Percentiles rank a stretch among this genome's conserved stretches.
phyloP scores from a whole-genome alignment of 768 basidiomycete genomes.

The Tricholoma bakamatsutake region DNA sequence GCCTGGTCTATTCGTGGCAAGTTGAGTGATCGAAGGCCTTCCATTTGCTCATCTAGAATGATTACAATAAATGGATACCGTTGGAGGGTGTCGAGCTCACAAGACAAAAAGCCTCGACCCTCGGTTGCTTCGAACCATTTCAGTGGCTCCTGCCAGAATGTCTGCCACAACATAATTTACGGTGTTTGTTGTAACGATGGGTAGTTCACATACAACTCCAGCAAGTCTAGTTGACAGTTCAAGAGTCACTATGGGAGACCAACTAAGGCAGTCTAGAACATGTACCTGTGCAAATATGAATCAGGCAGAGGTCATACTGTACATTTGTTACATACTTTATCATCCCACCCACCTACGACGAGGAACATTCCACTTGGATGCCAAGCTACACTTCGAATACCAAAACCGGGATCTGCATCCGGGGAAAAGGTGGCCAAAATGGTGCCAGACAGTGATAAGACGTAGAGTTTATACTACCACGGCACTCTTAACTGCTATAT shows the following conservation, averaged over 20 bases:
- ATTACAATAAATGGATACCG: not conserved
- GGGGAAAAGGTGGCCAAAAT: constrained; percentile 64
- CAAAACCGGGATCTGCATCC: constrained; percentile 74
- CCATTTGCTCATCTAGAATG: constrained; percentile 56
- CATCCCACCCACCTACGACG: constrained; percentile 84
- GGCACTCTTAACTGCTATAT: constrained; percentile 3
- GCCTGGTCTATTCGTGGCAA: constrained; percentile 49
- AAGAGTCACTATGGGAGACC: constrained; percentile 61
- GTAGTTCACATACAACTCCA: constrained; percentile 42
- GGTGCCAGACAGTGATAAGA: constrained; percentile 63
- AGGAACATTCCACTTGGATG: constrained; percentile 82
- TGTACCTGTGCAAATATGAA: constrained; percentile 45
- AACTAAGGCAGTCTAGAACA: constrained; percentile 69
- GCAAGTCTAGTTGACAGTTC: constrained; percentile 58
- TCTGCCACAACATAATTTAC: constrained; percentile 34
- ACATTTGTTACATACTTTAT: constrained; percentile 50
- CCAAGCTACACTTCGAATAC: constrained; percentile 76
- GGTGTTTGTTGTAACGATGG: not conserved
- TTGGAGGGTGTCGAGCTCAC: constrained; percentile 32
- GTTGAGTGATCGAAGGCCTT: constrained; percentile 48
- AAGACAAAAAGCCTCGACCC: constrained; percentile 84
- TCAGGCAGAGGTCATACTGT: not conserved
- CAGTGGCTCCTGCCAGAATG: constrained; percentile 78
- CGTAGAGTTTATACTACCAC: constrained; percentile 66
- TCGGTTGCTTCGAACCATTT: constrained; percentile 82